These are phyloP conservation scores for Alternaria alternata DNA, from an alignment of 2,329 filamentous ascomycete species.

Conservation along the genomic window DNA sequence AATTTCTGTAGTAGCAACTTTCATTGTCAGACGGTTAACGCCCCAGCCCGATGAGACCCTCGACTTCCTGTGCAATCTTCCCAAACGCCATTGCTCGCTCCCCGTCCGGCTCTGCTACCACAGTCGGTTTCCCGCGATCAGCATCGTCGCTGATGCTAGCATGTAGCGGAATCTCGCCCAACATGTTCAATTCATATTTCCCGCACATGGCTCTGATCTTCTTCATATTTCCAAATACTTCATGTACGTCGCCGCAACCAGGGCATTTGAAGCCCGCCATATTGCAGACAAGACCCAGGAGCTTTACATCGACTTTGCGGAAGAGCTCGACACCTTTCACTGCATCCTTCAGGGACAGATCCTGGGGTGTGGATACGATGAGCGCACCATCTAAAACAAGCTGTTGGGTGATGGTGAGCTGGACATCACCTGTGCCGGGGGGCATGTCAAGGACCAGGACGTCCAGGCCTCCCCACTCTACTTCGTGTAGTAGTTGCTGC, in stretches of 20 bases:
- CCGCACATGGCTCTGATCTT: conserved; percentile 80
- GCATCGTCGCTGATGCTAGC: conserved; percentile 86
- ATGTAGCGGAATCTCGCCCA: conserved; percentile 90
- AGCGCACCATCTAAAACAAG: conserved; percentile 85
- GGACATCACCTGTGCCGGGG: conserved; percentile 93
- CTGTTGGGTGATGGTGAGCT: conserved; percentile 96
- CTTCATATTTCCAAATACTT: conserved; percentile 66
- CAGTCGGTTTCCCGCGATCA: conserved; percentile 85
- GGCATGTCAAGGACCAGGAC: conserved; percentile 89
- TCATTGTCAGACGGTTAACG: background rate
- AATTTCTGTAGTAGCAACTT: too few species aligned
- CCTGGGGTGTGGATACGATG: conserved; percentile 92
- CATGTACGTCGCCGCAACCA: conserved; percentile 59
- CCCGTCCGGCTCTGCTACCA: conserved; percentile 83
- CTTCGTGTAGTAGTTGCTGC: conserved; percentile 92
- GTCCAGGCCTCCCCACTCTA: conserved; percentile 91
- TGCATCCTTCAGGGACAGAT: conserved; percentile 89
- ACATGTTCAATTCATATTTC: conserved; percentile 76
- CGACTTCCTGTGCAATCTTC: conserved; percentile 68
- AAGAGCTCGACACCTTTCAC: conserved; percentile 94
- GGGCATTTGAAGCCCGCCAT: conserved; percentile 53
- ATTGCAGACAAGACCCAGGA: conserved; percentile 78
- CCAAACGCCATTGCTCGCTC: conserved; percentile 76
- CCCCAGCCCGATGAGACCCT: conserved; percentile 27
- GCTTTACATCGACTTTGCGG: conserved; percentile 77